Base-by-base conservation (phyloP, 805 yeast genomes). In the Candida broadrunensis region DNA sequence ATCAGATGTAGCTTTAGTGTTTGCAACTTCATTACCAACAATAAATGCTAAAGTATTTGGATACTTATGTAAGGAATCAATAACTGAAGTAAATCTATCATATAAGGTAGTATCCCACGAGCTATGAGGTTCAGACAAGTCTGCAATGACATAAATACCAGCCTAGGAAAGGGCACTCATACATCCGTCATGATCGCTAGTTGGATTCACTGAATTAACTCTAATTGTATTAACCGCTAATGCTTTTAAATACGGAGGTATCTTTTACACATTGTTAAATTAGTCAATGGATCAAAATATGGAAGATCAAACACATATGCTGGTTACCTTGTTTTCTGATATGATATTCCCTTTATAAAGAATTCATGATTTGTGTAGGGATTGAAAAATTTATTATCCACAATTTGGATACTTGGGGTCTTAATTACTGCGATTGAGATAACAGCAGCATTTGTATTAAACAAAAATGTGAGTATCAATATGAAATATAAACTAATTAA, bases 301-400 rank as follows among this genome's bases (percentile, higher is more conserved):
- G 55, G 44, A 9, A 21, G 9, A 25, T 51, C 55, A 35, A 48
- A 56, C 47, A 37, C 20, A 54, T 58, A 51, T 54, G 52, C 55
- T 47, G 69, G 70, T 38, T 78, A 76, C 11, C 81, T 72, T 50
- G 81, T 77, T 33, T 83, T 81, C 65, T 89, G 97, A 65, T 89
- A 88, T 0, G 96, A 95, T 38, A 88, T 77, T 50, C 97, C 97
- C 55, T 80, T 83, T 55, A 90, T 77, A 64, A 81, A 90, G 66
- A 90, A 90, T 66, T 88, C 95, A 32, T 85, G 76, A 9, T 89
- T 91, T 49, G 82, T 78, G 48, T 70, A 72, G 15, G 82, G 65
- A 63, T 80, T 77, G 63, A 84, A 88, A 64, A 91, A 88, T 63
- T 85, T 83, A 70, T 77, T 83, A 5, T 91, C 93, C 20, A 70